A percentile compares a stretch with the other conserved stretches of the same genome.
Conservation (phyloP, 805 yeast species). For the Hanseniaspora clermontiae region DNA sequence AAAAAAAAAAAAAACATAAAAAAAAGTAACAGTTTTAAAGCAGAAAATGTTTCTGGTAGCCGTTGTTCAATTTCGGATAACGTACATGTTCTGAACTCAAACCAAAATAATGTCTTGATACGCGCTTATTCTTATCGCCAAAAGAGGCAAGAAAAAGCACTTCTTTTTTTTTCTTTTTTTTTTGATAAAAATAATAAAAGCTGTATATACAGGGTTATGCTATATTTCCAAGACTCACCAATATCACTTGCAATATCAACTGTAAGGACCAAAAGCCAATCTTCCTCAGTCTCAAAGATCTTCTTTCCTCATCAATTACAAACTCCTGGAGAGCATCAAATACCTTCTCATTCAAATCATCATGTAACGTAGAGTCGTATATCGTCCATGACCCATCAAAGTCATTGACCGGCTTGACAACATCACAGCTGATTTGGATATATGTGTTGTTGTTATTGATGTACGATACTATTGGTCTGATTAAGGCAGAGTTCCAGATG, state of each 20-base stretch:
- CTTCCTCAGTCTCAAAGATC: constrained; percentile 58
- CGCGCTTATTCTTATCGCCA: too few relatives aligned
- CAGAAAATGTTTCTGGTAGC: too few relatives aligned
- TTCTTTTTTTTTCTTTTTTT: too few relatives aligned
- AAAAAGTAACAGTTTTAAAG: too few relatives aligned
- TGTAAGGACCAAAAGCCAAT: constrained; percentile 92
- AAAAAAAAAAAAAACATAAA: too few relatives aligned
- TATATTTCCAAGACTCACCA: constrained; percentile 71
- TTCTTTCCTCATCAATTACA: constrained; percentile 73
- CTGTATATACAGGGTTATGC: constrained; percentile 22
- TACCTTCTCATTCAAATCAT: constrained; percentile 76
- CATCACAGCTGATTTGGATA: constrained; percentile 73
- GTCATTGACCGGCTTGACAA: constrained; percentile 65
- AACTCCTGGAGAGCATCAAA: constrained; percentile 83
- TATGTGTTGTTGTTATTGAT: constrained; percentile 70
- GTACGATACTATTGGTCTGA: constrained; percentile 89
- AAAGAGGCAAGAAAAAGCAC: neutral
- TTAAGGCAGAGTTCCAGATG: constrained; percentile 82
- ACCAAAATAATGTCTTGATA: too few relatives aligned
- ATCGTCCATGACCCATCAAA: constrained; percentile 96
- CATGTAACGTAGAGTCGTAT: constrained; percentile 82
- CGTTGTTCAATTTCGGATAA: too few relatives aligned
- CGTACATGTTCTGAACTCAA: too few relatives aligned
- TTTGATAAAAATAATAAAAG: neutral
- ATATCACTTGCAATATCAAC: constrained; percentile 61